Base-by-base conservation (phyloP, 1,139 yeast species). In the Yamadazyma taylorii region DNA sequence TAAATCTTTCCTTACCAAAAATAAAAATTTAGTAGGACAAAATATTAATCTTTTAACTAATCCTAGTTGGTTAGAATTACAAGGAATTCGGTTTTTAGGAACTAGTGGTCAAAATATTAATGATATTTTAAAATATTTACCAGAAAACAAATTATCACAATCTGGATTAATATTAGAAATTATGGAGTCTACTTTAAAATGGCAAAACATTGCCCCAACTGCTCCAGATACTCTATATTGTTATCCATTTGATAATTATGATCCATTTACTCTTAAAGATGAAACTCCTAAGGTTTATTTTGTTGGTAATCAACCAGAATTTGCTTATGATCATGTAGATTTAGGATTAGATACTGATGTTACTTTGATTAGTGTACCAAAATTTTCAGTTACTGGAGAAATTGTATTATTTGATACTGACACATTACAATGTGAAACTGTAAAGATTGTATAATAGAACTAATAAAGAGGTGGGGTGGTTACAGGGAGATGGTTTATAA, bases 141-240 rank as follows among this genome's bases (percentile, higher is more conserved):
- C 69, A 8, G 37, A 48, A 5, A 48, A 50, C 10, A 36, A 45
- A 9, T 36, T 48, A 3, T 41, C 48, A 1, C 53, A 47, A 19
- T 61, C 61, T 5, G 61, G 64, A 11, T 56, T 61, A 12, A 42
- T 48, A 19, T 31, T 79, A 12, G 71, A 75, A 17, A 65, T 88
- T 47, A 73, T 89, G 69, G 85, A 81, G 47, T 72, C 80, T 6
- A 83, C 86, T 1, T 58, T 94, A 28, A 64, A 69, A 37, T 92
- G 97, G 96, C 92, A 88, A 49, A 87, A 87, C 51, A 69, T 87
- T 26, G 83, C 88, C 0, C 98, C 98, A 2, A 89, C 97, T 0
- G 95, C 96, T 1, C 99, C 99, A 0, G 98, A 92, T 53, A 94
- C 99, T 0, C 64, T 92, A 31, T 85, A 86, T 67, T 83, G 95